Evolutionary conservation across 2,329 filamentous ascomycete genomes (phyloP).

Genomic region (Chaetomiaceae sp.): DNA sequence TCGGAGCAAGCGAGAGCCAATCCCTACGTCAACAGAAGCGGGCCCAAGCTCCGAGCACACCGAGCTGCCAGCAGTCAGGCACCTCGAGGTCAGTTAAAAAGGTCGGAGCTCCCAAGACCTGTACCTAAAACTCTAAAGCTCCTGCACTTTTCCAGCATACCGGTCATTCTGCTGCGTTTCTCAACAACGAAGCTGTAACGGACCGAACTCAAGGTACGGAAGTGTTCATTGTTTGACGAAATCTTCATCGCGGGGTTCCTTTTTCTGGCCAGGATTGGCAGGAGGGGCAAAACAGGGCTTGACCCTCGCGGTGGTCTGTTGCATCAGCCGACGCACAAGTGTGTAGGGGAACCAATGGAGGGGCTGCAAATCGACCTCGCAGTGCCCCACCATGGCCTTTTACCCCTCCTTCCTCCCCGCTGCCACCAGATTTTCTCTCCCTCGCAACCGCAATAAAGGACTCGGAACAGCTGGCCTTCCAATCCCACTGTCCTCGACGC

Average conservation of each 20-base stretch:
- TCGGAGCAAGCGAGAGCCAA: background rate
- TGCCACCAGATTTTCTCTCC: conserved; percentile 21
- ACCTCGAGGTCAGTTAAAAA: too few relatives aligned
- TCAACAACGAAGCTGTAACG: background rate
- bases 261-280: conserved; percentile 1
- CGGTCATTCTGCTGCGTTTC: too few relatives aligned
- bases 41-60: conserved; percentile 3
- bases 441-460: conserved; percentile 19
- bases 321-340: conserved; percentile 27
- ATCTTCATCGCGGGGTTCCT: conserved; percentile 13
- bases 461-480: conserved; percentile 21
- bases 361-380: conserved; percentile 19
- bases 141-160: background rate
- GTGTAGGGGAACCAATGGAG: conserved; percentile 20
- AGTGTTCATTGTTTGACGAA: background rate
- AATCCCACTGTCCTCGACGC: conserved; percentile 19
- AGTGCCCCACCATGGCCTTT: conserved; percentile 24
- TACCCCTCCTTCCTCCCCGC: conserved; percentile 26
- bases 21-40: conserved; percentile 5
- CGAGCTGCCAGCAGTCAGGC: too few relatives aligned
- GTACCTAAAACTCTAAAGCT: too few relatives aligned
- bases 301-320: conserved; percentile 26
- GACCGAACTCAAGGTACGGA: background rate
- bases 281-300: conserved; percentile 30
- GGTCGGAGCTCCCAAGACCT: background rate